A percentile compares a stretch with the other conserved stretches of the same genome.
Evolutionary conservation across 1,284 basidiomycete genomes (phyloP).

Genomic region (Ganoderma boninense): DNA sequence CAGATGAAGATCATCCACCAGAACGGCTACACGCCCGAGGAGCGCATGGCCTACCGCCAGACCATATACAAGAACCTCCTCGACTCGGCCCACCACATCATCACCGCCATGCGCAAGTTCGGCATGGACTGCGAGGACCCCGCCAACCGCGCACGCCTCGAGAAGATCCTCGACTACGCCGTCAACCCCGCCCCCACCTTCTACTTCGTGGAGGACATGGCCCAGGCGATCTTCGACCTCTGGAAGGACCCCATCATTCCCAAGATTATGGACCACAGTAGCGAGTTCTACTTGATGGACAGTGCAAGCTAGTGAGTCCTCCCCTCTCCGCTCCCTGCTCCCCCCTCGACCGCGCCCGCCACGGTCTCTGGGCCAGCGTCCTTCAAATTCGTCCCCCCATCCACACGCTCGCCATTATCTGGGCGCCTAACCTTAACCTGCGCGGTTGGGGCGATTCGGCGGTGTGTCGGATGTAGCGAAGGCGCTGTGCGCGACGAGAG

Average conservation of each 20-base stretch:
- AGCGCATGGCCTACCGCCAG: constrained; percentile 82
- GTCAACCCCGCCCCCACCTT: constrained; percentile 48
- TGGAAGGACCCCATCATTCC: constrained; percentile 94
- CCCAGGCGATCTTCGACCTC: constrained; percentile 81
- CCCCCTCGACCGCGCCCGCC: constrained; percentile 9
- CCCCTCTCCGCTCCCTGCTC: constrained; percentile 40
- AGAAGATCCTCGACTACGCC: constrained; percentile 69
- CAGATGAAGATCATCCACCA: constrained; percentile 99
- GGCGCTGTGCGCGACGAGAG: constrained; percentile 1
- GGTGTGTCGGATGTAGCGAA: constrained; percentile 3
- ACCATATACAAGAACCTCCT: constrained; percentile 89
- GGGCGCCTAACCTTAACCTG: not conserved
- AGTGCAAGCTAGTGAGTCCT: constrained; percentile 85
- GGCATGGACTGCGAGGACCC: constrained; percentile 85
- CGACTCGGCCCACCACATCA: constrained; percentile 90
- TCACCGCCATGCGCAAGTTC: constrained; percentile 91
- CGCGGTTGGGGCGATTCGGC: constrained; percentile 9
- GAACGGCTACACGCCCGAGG: constrained; percentile 86
- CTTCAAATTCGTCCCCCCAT: not conserved
- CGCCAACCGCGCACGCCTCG: constrained; percentile 71
- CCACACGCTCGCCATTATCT: not conserved
- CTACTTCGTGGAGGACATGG: constrained; percentile 70
- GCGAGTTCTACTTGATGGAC: constrained; percentile 97
- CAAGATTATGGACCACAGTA: constrained; percentile 85
- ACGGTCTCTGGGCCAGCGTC: not conserved